Base-by-base conservation (phyloP, 2,329 filamentous ascomycete genomes). In the Aspergillus chevalieri region DNA sequence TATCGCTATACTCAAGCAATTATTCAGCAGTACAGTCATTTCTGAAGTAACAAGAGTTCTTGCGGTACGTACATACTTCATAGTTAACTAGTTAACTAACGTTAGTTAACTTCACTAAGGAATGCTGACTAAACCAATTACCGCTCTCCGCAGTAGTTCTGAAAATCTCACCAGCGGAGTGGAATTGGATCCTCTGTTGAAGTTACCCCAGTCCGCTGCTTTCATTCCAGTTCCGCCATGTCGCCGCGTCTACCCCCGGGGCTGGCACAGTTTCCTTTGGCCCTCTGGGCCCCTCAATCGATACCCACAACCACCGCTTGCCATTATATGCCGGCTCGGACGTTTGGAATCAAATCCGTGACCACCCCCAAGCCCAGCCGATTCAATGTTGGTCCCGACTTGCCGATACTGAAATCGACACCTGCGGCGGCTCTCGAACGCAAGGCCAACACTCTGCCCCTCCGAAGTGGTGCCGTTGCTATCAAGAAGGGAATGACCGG, bases 401-500 rank as follows among this genome's bases (percentile, higher is more conserved):
- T 80, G 14, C 71, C 73, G 6, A 66, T 78, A n/a, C 74, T 85
- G 33, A 71, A 76, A 49, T 75, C 79, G 50, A 79, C 78, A 8
- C 74, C 76, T 7, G 73, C 76, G 3, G 80, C 80, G n/a, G 83
- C 83, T 2, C 75, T 84, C 49, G 70, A 75, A 49, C 80, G 82
- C 45, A 82, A 79, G 67, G 72, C 75, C 36, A 73, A 74, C 56
- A 80, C 76, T 0, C 75, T 83, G 9, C 82, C 83, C 6, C 73
- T 81, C 39, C 86, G 93, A 24, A 85, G 90, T 2, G 93, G 93
- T 26, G 84, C 89, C 7, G 78, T 98, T 43, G 90, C 87, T 10
- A 79, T 85, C 66, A 98, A 98, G 75, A 92, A 91, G 74, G 93
- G 93, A 70, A 97, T 98, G 88, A 95, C 90, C 41, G 91, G 87